A percentile compares a stretch with the other conserved stretches of the same genome.
Evolutionary conservation across 2,329 filamentous ascomycete genomes (phyloP).

Genomic region (Diaporthe capsici): DNA sequence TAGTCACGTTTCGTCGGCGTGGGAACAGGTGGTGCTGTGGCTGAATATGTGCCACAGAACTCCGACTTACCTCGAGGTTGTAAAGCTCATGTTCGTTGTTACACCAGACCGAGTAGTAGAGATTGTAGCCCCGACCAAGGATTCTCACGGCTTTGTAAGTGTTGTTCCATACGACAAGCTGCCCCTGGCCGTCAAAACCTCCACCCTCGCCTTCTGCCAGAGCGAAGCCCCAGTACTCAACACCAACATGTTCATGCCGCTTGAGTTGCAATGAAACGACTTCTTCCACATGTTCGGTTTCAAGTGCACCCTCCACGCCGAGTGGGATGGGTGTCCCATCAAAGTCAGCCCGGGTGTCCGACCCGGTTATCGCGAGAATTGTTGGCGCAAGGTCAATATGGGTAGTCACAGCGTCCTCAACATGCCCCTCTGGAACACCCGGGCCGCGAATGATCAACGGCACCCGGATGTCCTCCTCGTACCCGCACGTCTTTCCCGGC

Average conservation of each 20-base stretch:
- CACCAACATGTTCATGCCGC: constrained; percentile 62
- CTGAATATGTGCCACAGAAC: neutral
- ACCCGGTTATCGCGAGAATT: constrained; percentile 61
- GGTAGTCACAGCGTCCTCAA: constrained; percentile 65
- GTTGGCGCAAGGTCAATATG: constrained; percentile 77
- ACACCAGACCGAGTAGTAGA: constrained; percentile 77
- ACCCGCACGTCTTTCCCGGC: constrained; percentile 70
- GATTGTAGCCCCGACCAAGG: constrained; percentile 63
- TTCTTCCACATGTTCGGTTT: neutral
- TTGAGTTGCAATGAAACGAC: constrained; percentile 31
- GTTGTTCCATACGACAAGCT: constrained; percentile 34
- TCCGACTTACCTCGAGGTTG: constrained; percentile 62
- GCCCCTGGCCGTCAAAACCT: constrained; percentile 38
- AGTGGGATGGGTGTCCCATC: constrained; percentile 67
- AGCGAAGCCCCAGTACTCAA: constrained; percentile 61
- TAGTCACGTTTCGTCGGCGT: neutral
- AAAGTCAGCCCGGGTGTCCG: constrained; percentile 62
- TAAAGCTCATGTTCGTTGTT: constrained; percentile 75
- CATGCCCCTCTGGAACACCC: constrained; percentile 59
- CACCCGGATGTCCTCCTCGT: constrained; percentile 72
- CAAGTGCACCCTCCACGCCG: neutral
- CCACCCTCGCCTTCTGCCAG: constrained; percentile 50
- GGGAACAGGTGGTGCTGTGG: neutral
- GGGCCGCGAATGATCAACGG: constrained; percentile 73
- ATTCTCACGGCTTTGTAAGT: constrained; percentile 71